Evolutionary conservation across 1,284 basidiomycete genomes (phyloP).

Genomic region (Mrakiaceae sp.): DNA sequence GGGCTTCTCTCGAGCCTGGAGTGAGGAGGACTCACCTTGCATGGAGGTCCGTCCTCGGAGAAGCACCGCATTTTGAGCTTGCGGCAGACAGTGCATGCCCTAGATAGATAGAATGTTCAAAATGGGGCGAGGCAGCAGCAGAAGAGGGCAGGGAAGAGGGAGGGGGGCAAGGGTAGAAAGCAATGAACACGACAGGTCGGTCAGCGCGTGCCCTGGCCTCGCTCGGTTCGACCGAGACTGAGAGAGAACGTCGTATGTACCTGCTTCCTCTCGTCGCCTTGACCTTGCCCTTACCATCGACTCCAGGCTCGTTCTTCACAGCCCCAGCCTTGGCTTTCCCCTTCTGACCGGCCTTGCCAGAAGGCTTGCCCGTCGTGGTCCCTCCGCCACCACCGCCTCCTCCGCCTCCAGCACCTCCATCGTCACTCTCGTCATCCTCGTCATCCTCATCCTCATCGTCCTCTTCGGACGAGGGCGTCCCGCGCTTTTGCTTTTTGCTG

Average conservation of each 20-base stretch:
- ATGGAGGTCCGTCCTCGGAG: constrained; percentile 81
- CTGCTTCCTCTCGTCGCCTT: constrained; percentile 6
- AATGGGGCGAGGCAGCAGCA: background rate
- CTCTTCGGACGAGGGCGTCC: background rate
- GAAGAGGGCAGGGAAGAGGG: background rate
- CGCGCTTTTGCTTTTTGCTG: too few species aligned
- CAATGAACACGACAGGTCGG: background rate
- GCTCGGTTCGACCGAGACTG: too few species aligned
- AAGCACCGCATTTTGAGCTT: constrained; percentile 98
- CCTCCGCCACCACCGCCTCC: background rate
- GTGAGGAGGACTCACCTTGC: constrained; percentile 46
- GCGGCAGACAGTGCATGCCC: constrained; percentile 87
- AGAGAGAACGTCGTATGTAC: background rate
- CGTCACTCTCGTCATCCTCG: background rate
- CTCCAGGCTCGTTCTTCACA: background rate
- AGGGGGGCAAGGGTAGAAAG: background rate
- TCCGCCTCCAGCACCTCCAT: background rate
- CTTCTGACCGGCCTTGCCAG: background rate
- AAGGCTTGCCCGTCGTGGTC: background rate
- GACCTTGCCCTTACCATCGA: constrained; percentile 1
- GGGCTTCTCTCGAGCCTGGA: constrained; percentile 40
- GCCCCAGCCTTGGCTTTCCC: background rate
- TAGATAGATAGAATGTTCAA: constrained; percentile 27
- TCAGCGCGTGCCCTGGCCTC: too few species aligned
- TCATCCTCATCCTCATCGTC: background rate